A percentile compares a stretch with the other conserved stretches of the same genome.
Evolutionary conservation across 2,329 filamentous ascomycete species (phyloP).

Genomic region (Didymella segeticola): DNA sequence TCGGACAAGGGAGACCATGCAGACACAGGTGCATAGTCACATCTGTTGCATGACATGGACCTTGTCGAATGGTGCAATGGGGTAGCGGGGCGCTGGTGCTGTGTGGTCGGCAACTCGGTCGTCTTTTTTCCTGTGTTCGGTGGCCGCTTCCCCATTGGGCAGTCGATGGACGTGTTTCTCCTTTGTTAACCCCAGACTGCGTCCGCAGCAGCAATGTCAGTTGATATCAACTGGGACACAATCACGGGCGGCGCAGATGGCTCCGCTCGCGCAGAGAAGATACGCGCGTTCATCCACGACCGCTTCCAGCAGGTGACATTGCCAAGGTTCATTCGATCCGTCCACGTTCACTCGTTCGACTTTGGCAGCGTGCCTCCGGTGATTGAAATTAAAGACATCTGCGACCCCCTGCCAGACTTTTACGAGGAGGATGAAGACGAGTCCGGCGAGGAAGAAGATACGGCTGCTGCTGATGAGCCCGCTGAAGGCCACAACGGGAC

Average conservation of each 20-base stretch:
- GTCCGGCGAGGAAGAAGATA: constrained; percentile 61
- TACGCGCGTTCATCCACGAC: constrained; percentile 92
- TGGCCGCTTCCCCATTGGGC: constrained; percentile 30
- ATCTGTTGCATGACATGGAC: constrained; percentile 19
- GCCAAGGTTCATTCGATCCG: constrained; percentile 95
- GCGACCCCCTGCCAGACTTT: constrained; percentile 93
- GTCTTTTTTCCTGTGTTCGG: constrained; percentile 26
- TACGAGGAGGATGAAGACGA: constrained; percentile 82
- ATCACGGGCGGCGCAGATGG: constrained; percentile 91
- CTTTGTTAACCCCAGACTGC: constrained; percentile 36
- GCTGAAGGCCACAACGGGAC: constrained; percentile 30
- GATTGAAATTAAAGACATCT: constrained; percentile 94
- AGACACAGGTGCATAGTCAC: constrained; percentile 27
- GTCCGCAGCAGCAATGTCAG: constrained; percentile 72
- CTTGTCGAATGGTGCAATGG: constrained; percentile 24
- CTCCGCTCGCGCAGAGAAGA: constrained; percentile 79
- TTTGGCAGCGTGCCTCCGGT: constrained; percentile 85
- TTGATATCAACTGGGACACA: constrained; percentile 96
- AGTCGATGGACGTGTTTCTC: constrained; percentile 21
- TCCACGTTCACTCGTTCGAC: constrained; percentile 91
- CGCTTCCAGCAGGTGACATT: constrained; percentile 92
- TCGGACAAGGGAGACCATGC: constrained; percentile 26
- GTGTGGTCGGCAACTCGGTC: constrained; percentile 25
- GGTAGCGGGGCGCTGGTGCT: constrained; percentile 23
- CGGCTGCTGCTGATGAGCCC: constrained; percentile 40